phyloP scores from a whole-genome alignment of 2,329 filamentous ascomycete genomes.

The Rachicladosporium sp. region DNA sequence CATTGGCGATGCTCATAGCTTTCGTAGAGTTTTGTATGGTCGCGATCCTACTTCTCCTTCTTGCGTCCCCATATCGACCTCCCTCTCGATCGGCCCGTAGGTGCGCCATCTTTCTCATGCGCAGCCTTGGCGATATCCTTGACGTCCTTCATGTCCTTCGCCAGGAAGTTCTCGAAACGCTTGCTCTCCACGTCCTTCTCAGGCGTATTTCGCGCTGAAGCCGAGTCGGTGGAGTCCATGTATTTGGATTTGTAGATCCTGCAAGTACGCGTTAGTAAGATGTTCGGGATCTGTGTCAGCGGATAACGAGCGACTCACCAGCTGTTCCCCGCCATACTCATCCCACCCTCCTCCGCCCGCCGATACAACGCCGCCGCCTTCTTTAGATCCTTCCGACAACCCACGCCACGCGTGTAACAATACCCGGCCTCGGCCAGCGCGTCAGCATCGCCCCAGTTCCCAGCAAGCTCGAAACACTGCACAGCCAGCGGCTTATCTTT shows the following conservation, averaged over 20 bases:
- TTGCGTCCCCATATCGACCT: constrained; percentile 14
- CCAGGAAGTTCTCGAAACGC: constrained; percentile 61
- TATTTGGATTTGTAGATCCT: constrained; percentile 99
- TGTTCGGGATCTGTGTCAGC: too few relatives aligned
- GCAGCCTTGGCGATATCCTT: background rate
- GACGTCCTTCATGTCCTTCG: constrained; percentile 17
- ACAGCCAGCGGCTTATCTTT: constrained; percentile 81
- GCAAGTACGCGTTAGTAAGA: background rate
- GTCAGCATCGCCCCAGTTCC: constrained; percentile 88
- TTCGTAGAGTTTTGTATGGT: background rate
- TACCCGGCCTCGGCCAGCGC: constrained; percentile 89
- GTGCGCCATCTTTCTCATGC: background rate
- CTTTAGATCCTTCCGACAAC: constrained; percentile 91
- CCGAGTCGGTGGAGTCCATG: constrained; percentile 42
- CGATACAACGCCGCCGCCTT: constrained; percentile 88
- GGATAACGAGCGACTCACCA: constrained; percentile 51
- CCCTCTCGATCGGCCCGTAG: constrained; percentile 7
- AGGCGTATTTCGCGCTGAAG: constrained; percentile 20
- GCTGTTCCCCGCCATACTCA: constrained; percentile 96
- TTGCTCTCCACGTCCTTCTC: constrained; percentile 41
- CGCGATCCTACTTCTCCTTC: constrained; percentile 10
- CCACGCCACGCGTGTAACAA: constrained; percentile 87
- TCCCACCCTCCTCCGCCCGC: constrained; percentile 79
- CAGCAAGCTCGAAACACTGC: constrained; percentile 92
- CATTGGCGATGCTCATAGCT: background rate